These are phyloP conservation scores for Mortierella sp. DNA, from an alignment of 371 early-diverging fungal species.

Conservation along the genomic window DNA sequence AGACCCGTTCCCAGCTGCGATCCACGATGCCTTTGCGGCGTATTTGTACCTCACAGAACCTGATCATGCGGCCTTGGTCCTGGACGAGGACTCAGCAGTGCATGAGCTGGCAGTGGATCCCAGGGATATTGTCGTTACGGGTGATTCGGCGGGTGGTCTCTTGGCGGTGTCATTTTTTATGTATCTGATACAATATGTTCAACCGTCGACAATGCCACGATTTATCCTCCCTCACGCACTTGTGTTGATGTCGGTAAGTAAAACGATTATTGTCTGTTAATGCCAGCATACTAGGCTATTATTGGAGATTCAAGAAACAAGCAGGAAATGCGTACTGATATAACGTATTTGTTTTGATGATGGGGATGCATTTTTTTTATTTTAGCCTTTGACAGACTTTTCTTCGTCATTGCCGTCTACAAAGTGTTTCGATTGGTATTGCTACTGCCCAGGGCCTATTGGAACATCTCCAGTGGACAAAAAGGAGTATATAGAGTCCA, in stretches of 20 bases:
- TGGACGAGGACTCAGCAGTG: constrained; percentile 21
- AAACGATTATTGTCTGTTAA: no score
- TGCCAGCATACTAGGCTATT: no score
- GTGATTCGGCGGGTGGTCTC: constrained; percentile 76
- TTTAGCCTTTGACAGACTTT: constrained; percentile 32
- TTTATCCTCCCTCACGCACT: constrained; percentile 33
- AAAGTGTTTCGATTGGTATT: constrained; percentile 33
- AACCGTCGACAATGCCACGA: constrained; percentile 25
- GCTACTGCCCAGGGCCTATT: constrained; percentile 42
- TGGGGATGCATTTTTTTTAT: not conserved
- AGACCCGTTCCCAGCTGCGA: constrained; percentile 82
- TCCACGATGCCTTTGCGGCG: constrained; percentile 79
- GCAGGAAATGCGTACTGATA: no score
- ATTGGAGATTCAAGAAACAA: no score
- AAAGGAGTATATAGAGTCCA: constrained; percentile 11
- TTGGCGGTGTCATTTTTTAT: constrained; percentile 57
- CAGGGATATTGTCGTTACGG: constrained; percentile 60
- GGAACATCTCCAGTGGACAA: constrained; percentile 28
- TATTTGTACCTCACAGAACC: constrained; percentile 77
- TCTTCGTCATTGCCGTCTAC: constrained; percentile 37
- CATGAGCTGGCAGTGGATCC: constrained; percentile 41
- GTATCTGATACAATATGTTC: constrained; percentile 41
- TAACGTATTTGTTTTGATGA: not conserved
- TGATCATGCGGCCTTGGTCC: constrained; percentile 52
- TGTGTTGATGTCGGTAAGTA: constrained; percentile 37